phyloP scores from a whole-genome alignment of 768 basidiomycete species.

The Fistulinella prunicolor region DNA sequence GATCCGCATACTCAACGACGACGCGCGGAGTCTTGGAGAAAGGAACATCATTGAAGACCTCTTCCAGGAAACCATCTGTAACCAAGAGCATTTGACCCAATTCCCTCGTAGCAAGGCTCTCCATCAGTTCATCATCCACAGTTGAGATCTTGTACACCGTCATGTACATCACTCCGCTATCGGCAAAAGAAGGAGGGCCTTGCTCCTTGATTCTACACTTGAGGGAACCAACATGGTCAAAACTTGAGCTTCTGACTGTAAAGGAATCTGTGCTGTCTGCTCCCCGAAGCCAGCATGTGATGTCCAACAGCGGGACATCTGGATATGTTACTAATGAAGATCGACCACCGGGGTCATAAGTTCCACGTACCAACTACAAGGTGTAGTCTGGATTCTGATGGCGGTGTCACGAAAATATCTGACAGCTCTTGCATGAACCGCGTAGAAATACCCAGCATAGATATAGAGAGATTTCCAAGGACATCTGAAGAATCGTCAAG shows the following conservation, averaged over 20 bases:
- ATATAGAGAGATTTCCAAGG: no score
- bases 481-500: no score
- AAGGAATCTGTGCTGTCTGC: background rate
- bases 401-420: background rate
- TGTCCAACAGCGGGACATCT: background rate
- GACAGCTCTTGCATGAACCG: background rate
- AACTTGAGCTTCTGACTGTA: background rate
- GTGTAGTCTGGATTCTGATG: background rate
- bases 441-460: no score
- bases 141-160: background rate
- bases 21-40: no score
- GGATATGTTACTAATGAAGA: background rate
- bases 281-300: background rate
- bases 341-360: background rate
- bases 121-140: background rate
- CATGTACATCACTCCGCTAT: no score
- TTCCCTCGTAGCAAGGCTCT: no score
- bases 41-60: no score
- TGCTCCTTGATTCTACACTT: background rate
- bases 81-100: background rate
- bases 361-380: background rate
- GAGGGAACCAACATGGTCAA: background rate
- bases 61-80: background rate
- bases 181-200: no score
- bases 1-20: no score